A percentile compares a stretch with the other conserved stretches of the same genome.
These are phyloP conservation scores for Dothideomycetidae sp. DNA, from an alignment of 2,329 filamentous ascomycete genomes.

Conservation along the genomic window DNA sequence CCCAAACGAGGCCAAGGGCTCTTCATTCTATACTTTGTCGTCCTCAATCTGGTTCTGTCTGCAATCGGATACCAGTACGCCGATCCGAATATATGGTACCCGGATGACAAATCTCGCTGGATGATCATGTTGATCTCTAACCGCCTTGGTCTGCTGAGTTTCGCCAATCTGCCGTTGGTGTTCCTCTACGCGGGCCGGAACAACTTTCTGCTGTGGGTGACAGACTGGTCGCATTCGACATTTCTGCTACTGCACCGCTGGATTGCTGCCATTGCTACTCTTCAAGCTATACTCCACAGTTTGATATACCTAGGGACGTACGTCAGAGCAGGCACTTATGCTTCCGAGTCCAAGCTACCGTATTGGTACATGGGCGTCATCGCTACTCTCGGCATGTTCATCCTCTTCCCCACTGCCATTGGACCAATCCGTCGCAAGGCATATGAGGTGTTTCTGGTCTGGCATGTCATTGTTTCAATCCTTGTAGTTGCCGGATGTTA, in stretches of 20 bases:
- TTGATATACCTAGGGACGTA: conserved; percentile 28
- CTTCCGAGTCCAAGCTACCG: conserved; percentile 15
- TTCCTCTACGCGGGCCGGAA: conserved; percentile 35
- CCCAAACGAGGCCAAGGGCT: conserved; percentile 18
- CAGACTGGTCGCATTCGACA: conserved; percentile 37
- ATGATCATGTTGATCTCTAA: conserved; percentile 17
- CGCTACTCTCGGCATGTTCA: conserved; percentile 23
- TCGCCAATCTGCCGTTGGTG: conserved; percentile 29
- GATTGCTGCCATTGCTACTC: conserved; percentile 31
- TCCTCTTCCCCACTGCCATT: conserved; percentile 23
- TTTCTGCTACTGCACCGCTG: conserved; percentile 37
- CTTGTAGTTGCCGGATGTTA: conserved; percentile 31
- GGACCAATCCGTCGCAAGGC: conserved; percentile 25
- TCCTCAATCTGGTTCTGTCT: conserved; percentile 21
- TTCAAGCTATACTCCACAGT: conserved; percentile 36
- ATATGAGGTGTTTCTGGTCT: conserved; percentile 34
- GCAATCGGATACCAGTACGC: conserved; percentile 14
- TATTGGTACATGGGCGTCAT: conserved; percentile 35
- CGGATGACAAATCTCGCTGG: conserved; percentile 14
- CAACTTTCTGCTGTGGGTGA: conserved; percentile 35
- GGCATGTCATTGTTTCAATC: conserved; percentile 30
- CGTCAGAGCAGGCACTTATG: conserved; percentile 18
- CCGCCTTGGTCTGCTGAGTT: conserved; percentile 26
- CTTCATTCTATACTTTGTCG: conserved; percentile 18
- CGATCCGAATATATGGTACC: conserved; percentile 19